Evolutionary conservation across 305 asterid genomes (phyloP).

Genomic region (Solanum aculeatissimum): DNA sequence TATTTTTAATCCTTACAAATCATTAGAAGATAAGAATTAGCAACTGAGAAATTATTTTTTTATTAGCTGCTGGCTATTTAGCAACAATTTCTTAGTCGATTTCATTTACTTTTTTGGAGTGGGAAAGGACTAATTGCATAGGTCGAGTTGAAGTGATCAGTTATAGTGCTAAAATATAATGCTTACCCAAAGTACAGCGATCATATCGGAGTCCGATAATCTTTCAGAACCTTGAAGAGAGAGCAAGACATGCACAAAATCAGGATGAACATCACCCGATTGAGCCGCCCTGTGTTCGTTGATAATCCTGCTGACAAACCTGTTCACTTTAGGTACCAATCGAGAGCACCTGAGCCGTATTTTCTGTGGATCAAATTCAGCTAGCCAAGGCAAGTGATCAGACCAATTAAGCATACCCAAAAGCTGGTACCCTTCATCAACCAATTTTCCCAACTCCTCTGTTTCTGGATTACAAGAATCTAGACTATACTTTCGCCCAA

Average conservation of each 20-base stretch:
- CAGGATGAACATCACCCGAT: slow-evolving; percentile 6
- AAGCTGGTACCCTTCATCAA: slow-evolving; percentile 55
- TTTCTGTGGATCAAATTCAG: slow-evolving; percentile 52
- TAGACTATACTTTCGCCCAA: slow-evolving; percentile 37
- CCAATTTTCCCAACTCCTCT: slow-evolving; percentile 37
- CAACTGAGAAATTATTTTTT: too few relatives aligned
- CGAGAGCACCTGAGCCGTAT: slow-evolving; percentile 51
- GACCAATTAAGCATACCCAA: slow-evolving; percentile 59
- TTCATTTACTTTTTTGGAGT: too few relatives aligned
- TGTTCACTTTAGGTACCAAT: slow-evolving; percentile 59
- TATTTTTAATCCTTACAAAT: slow-evolving; percentile 14
- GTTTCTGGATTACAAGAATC: slow-evolving; percentile 13
- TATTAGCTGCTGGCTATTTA: too few relatives aligned
- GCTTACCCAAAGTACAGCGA: slow-evolving; percentile 87
- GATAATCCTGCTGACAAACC: slow-evolving; percentile 43
- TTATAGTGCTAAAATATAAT: background rate
- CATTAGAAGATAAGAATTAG: background rate
- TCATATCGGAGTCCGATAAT: slow-evolving; percentile 63
- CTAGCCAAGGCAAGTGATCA: slow-evolving; percentile 57
- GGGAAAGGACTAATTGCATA: background rate
- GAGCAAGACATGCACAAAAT: slow-evolving; percentile 57
- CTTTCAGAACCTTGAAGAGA: slow-evolving; percentile 39
- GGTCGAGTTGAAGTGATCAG: background rate
- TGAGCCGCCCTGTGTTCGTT: slow-evolving; percentile 31
- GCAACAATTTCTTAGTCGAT: too few relatives aligned